A percentile compares a stretch with the other conserved stretches of the same genome.
Evolutionary conservation across 108 stramenopile genomes (phyloP).

Genomic region (Nitzschia sp.): DNA sequence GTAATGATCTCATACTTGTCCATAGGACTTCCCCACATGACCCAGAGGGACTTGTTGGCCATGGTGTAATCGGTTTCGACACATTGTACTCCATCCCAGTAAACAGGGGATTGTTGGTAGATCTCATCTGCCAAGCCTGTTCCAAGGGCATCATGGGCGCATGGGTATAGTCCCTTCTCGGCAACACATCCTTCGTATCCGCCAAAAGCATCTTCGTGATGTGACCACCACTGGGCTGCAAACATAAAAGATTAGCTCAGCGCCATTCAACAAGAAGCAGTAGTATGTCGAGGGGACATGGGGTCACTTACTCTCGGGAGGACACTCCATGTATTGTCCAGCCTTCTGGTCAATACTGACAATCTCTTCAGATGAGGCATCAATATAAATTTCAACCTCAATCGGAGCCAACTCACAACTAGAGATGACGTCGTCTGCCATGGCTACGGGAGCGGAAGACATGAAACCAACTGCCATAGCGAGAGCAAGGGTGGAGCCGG

Average conservation of each 20-base stretch:
- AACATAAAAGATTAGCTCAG: neutral
- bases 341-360: slow-evolving; percentile 7
- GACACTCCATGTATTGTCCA: slow-evolving; percentile 18
- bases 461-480: slow-evolving; percentile 2
- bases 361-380: slow-evolving; percentile 13
- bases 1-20: slow-evolving; percentile 31
- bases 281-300: neutral
- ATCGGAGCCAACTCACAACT: slow-evolving; percentile 14
- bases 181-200: slow-evolving; percentile 37
- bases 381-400: slow-evolving; percentile 26
- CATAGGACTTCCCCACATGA: slow-evolving; percentile 35
- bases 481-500: slow-evolving; percentile 6
- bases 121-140: slow-evolving; percentile 7
- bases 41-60: slow-evolving; percentile 28
- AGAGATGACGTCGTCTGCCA: slow-evolving; percentile 4
- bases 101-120: slow-evolving; percentile 4
- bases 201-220: slow-evolving; percentile 24
- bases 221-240: slow-evolving; percentile 18
- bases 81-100: slow-evolving; percentile 25
- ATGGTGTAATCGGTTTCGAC: slow-evolving; percentile 30
- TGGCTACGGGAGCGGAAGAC: neutral
- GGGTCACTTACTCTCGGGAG: slow-evolving; percentile 22
- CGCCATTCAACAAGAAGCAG: no score
- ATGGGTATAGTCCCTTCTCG: slow-evolving; percentile 24
- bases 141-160: slow-evolving; percentile 18